Evolutionary conservation across 805 yeast genomes (phyloP).

Genomic region (Kodamaea restingae): DNA sequence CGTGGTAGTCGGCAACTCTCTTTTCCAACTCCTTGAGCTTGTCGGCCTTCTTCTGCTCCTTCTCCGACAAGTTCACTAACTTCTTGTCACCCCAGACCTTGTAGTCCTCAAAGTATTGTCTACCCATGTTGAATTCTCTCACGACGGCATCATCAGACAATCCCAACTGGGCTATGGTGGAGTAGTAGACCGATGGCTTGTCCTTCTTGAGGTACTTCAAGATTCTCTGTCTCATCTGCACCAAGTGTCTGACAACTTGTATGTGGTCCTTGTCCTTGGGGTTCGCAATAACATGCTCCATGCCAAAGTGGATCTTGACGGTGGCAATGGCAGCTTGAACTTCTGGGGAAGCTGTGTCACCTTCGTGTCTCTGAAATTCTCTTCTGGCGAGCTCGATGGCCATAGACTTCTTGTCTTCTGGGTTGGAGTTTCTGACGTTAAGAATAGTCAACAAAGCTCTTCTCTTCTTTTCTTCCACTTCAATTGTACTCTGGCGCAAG

Average conservation of each 20-base stretch:
- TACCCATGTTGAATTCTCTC: conserved; percentile 77
- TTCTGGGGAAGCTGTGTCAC: conserved; percentile 93
- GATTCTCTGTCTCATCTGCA: conserved; percentile 83
- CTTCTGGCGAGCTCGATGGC: conserved; percentile 62
- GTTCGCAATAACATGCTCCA: conserved; percentile 62
- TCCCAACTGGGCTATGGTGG: conserved; percentile 85
- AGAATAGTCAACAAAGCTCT: conserved; percentile 69
- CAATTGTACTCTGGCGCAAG: conserved; percentile 10
- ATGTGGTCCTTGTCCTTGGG: conserved; percentile 71
- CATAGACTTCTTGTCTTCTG: conserved; percentile 51
- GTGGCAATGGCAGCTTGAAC: conserved; percentile 93
- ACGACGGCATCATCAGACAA: conserved; percentile 74
- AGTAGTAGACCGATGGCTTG: conserved; percentile 76
- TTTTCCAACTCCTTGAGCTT: conserved; percentile 30
- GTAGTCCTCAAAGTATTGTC: conserved; percentile 72
- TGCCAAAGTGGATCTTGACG: conserved; percentile 70
- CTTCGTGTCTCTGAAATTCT: conserved; percentile 79
- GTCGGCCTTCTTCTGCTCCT: conserved; percentile 24
- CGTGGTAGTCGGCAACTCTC: conserved; percentile 37
- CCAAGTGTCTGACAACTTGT: conserved; percentile 72
- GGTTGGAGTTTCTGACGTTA: conserved; percentile 65
- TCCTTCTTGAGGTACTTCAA: conserved; percentile 78
- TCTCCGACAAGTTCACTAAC: conserved; percentile 45
- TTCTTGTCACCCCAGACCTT: conserved; percentile 72
- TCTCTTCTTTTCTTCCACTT: conserved; percentile 53